Evolutionary conservation across 257 asterid genomes (phyloP).

Genomic region (Penstemon newberryi): DNA sequence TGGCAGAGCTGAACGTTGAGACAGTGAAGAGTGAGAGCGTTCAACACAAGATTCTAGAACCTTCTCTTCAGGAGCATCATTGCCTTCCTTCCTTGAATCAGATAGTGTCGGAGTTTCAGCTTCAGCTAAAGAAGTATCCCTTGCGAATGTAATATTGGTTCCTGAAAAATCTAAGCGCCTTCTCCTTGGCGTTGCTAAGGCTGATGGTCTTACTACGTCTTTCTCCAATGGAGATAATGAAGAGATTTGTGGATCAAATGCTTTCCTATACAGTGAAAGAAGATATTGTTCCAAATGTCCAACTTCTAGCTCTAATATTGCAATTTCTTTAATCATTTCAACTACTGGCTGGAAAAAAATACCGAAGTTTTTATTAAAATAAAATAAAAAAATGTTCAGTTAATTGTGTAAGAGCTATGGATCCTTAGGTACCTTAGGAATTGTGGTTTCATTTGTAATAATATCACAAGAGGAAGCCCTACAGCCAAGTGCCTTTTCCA

Average conservation of each 20-base stretch:
- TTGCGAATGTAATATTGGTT: conserved; percentile 42
- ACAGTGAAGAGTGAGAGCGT: conserved; percentile 75
- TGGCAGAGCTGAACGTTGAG: conserved; percentile 51
- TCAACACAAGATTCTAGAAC: conserved; percentile 51
- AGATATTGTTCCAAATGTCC: conserved; percentile 95
- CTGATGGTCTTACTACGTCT: conserved; percentile 35
- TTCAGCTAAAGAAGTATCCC: conserved; percentile 34
- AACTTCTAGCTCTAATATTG: conserved; percentile 89
- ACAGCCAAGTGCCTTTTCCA: conserved; percentile 90
- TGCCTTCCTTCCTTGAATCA: conserved; percentile 40
- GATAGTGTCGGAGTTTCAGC: conserved; percentile 32
- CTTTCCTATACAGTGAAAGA: conserved; percentile 83
- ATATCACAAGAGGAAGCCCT: conserved; percentile 46
- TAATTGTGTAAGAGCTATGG: background rate
- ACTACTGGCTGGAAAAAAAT: conserved; percentile 74
- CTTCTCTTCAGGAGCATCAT: conserved; percentile 48
- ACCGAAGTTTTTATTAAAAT: conserved; percentile 14
- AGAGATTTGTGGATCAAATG: conserved; percentile 74
- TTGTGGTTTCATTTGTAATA: conserved; percentile 40
- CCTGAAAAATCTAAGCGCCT: conserved; percentile 66
- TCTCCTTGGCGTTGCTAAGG: conserved; percentile 59
- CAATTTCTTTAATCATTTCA: conserved; percentile 85
- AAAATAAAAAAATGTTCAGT: background rate
- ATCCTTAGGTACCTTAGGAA: conserved; percentile 62
- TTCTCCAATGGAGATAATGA: conserved; percentile 57